Conservation (phyloP, 495 filamentous ascomycete species). For the Penicillium canescens region DNA sequence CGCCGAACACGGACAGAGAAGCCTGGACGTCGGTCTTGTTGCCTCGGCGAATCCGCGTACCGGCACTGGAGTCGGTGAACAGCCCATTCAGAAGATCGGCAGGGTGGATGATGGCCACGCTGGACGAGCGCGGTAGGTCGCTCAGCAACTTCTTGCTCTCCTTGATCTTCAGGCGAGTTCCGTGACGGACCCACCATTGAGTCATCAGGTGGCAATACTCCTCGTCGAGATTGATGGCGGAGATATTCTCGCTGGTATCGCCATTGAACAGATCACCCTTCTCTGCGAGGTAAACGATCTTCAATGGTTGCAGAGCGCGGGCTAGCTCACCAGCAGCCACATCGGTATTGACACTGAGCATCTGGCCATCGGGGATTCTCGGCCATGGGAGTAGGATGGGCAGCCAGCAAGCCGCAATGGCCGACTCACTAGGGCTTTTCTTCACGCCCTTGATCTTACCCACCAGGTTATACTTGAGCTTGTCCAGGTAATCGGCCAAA, state of each 20-base stretch:
- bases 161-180: too few relatives aligned
- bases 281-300: constrained; percentile 97
- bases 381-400: constrained; percentile 98
- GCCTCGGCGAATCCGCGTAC: constrained; percentile 89
- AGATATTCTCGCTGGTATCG: constrained; percentile 92
- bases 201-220: constrained; percentile 94
- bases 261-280: constrained; percentile 96
- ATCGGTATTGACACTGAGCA: constrained; percentile 97
- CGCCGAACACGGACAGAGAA: constrained; percentile 74
- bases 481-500: constrained; percentile 96
- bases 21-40: constrained; percentile 82
- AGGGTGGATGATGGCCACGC: constrained; percentile 96
- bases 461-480: constrained; percentile 90
- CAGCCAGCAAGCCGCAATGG: constrained; percentile 88
- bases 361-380: constrained; percentile 90
- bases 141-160: constrained; percentile 86
- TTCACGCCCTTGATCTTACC: constrained; percentile 95
- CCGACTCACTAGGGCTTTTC: constrained; percentile 85
- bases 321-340: constrained; percentile 94
- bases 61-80: constrained; percentile 94
- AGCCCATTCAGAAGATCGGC: constrained; percentile 93
- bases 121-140: constrained; percentile 84
- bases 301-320: constrained; percentile 84
- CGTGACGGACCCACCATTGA: constrained; percentile 94
- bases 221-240: constrained; percentile 95